phyloP scores from a whole-genome alignment of 352 stramenopile species.

The Globisporangium yorkense region DNA sequence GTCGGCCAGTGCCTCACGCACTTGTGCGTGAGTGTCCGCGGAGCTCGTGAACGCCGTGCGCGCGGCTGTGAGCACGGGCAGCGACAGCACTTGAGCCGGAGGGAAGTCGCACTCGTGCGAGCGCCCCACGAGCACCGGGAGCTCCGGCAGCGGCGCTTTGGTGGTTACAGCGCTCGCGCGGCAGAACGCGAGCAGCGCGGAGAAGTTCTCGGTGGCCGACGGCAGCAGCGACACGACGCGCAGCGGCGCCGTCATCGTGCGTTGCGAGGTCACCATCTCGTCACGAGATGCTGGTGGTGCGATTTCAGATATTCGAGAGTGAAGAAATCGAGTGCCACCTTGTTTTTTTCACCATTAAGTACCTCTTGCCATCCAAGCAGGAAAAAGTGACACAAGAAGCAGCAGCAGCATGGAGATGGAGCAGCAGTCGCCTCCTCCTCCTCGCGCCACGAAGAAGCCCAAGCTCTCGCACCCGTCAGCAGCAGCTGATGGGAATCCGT shows the following conservation, averaged over 20 bases:
- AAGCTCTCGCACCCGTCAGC: no score
- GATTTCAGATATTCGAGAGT: no score
- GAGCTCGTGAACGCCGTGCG: conserved; percentile 63
- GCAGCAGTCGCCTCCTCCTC: no score
- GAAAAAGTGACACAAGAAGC: no score
- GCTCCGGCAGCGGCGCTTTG: background rate
- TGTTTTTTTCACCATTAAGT: no score
- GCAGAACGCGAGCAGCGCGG: conserved; percentile 26
- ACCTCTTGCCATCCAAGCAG: no score
- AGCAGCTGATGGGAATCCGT: no score
- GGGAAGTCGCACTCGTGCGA: conserved; percentile 77
- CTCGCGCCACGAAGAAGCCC: no score
- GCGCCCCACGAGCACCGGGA: conserved; percentile 51
- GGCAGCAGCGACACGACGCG: conserved; percentile 70
- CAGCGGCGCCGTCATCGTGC: conserved; percentile 11
- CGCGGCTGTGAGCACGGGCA: conserved; percentile 50
- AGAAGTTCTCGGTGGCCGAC: conserved; percentile 62
- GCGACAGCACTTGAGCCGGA: conserved; percentile 16
- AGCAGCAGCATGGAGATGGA: no score
- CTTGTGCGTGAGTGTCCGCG: conserved; percentile 57
- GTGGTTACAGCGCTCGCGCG: conserved; percentile 1
- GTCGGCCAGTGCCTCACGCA: conserved; percentile 38
- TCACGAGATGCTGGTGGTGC: no score
- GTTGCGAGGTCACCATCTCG: no score
- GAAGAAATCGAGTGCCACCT: no score